These are phyloP conservation scores for Ogataea paradorogensis DNA, from an alignment of 805 yeast genomes.

Conservation along the genomic window DNA sequence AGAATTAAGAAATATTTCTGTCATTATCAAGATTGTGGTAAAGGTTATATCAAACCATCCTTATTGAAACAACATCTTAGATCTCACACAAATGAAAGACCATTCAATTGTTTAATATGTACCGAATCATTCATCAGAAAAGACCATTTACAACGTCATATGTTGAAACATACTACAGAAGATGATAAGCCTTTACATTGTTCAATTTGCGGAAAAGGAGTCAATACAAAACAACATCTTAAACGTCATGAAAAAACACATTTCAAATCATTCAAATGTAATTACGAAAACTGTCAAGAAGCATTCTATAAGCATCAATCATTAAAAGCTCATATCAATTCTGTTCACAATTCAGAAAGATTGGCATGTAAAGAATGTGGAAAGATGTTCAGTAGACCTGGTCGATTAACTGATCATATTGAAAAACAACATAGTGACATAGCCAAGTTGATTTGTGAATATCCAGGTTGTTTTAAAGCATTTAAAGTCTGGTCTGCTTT, in stretches of 20 bases:
- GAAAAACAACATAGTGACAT: constrained; percentile 56
- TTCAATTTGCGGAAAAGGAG: constrained; percentile 75
- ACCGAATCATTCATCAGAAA: constrained; percentile 64
- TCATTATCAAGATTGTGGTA: constrained; percentile 62
- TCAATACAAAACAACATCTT: constrained; percentile 75
- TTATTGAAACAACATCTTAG: constrained; percentile 77
- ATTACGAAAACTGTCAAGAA: constrained; percentile 59
- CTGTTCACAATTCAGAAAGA: constrained; percentile 54
- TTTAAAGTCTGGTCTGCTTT: constrained; percentile 74
- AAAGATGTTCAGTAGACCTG: constrained; percentile 60
- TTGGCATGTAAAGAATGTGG: constrained; percentile 63
- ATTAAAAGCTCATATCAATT: constrained; percentile 64
- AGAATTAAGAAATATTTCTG: constrained; percentile 66
- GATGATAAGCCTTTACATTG: constrained; percentile 71
- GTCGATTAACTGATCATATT: constrained; percentile 63
- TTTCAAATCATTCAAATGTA: constrained; percentile 60
- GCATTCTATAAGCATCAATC: constrained; percentile 74
- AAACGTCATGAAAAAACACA: constrained; percentile 83
- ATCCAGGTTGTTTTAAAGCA: constrained; percentile 54
- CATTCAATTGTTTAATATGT: constrained; percentile 67
- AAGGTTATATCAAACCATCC: constrained; percentile 78
- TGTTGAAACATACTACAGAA: constrained; percentile 52
- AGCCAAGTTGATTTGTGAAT: constrained; percentile 55
- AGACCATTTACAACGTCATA: constrained; percentile 78
- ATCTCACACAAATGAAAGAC: constrained; percentile 77